Base-by-base conservation (phyloP, 345 rosid species). In the Lepidium didymum region DNA sequence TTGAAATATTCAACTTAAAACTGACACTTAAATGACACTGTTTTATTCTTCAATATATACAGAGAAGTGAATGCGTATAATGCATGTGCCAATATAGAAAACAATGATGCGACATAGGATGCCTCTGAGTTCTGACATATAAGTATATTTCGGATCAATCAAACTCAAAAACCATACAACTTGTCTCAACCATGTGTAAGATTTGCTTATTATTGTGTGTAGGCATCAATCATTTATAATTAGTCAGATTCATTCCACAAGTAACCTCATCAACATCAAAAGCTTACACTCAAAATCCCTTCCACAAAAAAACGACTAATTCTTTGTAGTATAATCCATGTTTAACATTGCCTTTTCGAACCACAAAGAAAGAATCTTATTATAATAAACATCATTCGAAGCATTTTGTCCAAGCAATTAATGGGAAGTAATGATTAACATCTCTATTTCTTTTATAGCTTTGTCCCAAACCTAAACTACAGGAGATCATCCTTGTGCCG, bases 181-280 rank as follows among this genome's bases (percentile, higher is more conserved):
- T 29, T 72, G 76, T 56, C 71, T 46, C 53, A 64, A 52, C 49
- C 76, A 72, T 72, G 76, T 72, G 42, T 64, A 49, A 71, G 69
- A 71, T 55, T 72, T 63, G 57, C 75, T 63, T 55, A 63, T 63
- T 64, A 64, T 55, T 46, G 42, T 61, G 42, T 61, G 38, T 50
- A 57, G 31, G 40, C 67, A 5, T 66, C 76, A 56, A 64, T 56
- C 70, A 46, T 64, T 37, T 10, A 72, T 55, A 56, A 56, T 38
- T 56, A 43, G 70, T 64, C 51, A 12, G 64, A 55, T 56, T 16
- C 43, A 27, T 63, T 54, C 69, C 64, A 60, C 45, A 27, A 71
- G 25, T 44, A 25, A 62, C 33, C 40, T 62, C 64, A 35, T 71
- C 58, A 37, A 54, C 14, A 56, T 71, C 23, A 43, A 71, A 62